Evolutionary conservation across 345 rosid genomes (phyloP).

Genomic region (Eucalyptus cloeziana): DNA sequence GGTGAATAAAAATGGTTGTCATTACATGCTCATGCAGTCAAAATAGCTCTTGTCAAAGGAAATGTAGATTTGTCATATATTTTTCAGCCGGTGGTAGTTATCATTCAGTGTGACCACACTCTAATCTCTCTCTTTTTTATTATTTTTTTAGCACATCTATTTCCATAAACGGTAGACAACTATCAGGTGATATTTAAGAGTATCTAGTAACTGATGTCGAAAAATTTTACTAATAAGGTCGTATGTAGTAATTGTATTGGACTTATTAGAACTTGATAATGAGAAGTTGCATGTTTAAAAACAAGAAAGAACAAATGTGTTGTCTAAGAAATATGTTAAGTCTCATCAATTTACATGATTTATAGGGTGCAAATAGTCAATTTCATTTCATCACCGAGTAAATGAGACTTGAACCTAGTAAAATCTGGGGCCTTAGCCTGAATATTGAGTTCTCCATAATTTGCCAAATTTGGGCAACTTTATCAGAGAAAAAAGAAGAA

Average conservation of each 20-base stretch:
- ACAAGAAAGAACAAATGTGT: background rate
- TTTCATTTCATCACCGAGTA: background rate
- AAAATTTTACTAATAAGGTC: background rate
- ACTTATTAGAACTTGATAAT: background rate
- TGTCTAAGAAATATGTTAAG: background rate
- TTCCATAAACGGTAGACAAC: background rate
- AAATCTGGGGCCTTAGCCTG: background rate
- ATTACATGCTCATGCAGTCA: background rate
- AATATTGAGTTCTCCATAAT: background rate
- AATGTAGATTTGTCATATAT: background rate
- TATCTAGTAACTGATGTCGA: background rate
- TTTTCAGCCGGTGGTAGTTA: no score
- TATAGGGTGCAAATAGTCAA: background rate
- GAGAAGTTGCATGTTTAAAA: background rate
- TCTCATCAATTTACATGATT: background rate
- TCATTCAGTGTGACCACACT: background rate
- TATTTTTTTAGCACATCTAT: background rate
- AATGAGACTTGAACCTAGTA: background rate
- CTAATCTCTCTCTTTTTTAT: background rate
- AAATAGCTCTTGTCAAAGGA: background rate
- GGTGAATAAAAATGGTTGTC: background rate
- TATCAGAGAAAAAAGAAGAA: background rate
- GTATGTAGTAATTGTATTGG: background rate
- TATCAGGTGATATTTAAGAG: background rate
- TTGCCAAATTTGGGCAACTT: background rate